phyloP scores from a whole-genome alignment of 768 basidiomycete genomes.

The Xerocomellus chrysenteron region DNA sequence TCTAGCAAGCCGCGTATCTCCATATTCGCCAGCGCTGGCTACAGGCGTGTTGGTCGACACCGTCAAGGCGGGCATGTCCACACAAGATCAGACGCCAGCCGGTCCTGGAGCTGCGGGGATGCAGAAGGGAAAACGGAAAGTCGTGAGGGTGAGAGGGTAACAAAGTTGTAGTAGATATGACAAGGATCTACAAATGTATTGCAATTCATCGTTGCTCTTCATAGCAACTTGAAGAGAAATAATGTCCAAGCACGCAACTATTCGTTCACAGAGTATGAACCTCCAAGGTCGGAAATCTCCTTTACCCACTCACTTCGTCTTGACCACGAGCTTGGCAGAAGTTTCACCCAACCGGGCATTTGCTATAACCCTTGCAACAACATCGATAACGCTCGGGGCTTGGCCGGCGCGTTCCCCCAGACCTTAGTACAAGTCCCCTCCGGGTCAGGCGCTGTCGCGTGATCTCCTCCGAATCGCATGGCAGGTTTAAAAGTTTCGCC shows the following conservation, averaged over 20 bases:
- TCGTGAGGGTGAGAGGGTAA: conserved; percentile 69
- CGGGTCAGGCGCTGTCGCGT: neutral
- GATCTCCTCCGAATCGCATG: too few relatives aligned
- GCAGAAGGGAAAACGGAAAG: conserved; percentile 79
- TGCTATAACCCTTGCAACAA: too few relatives aligned
- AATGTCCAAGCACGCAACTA: neutral
- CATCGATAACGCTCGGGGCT: too few relatives aligned
- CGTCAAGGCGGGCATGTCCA: conserved; percentile 83
- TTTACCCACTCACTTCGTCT: too few relatives aligned
- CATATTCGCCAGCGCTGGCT: conserved; percentile 76
- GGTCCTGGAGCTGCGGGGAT: conserved; percentile 31
- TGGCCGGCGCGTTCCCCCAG: too few relatives aligned
- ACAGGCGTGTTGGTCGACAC: conserved; percentile 79
- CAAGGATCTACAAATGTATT: conserved; percentile 24
- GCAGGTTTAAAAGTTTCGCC: neutral
- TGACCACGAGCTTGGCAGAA: too few relatives aligned
- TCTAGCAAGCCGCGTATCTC: conserved; percentile 70
- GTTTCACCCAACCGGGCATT: too few relatives aligned
- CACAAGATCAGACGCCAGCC: conserved; percentile 48
- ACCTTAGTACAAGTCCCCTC: too few relatives aligned
- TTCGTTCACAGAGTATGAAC: too few relatives aligned
- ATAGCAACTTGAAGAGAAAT: neutral
- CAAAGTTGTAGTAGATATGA: conserved; percentile 4
- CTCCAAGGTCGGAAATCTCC: too few relatives aligned
- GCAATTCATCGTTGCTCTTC: conserved; percentile 2